Conservation (phyloP, 2,329 filamentous ascomycete genomes). For the Paecilomyces variotii region DNA sequence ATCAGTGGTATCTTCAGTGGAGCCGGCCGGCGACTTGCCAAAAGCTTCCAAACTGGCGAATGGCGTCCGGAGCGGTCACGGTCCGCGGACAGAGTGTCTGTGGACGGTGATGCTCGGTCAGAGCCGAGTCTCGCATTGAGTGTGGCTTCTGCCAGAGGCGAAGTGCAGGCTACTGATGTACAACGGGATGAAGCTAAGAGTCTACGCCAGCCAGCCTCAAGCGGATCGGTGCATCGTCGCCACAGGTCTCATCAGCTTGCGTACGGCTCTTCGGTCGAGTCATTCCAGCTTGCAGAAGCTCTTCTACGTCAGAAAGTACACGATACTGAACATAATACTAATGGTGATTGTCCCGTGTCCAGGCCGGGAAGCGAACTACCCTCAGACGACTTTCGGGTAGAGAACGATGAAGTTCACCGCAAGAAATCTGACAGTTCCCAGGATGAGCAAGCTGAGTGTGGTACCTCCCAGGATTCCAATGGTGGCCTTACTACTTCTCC, state of each 20-base stretch:
- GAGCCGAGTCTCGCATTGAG: conserved; percentile 38
- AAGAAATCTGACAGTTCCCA: conserved; percentile 1
- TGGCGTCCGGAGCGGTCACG: conserved; percentile 25
- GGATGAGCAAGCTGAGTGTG: conserved; percentile 2
- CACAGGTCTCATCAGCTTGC: conserved; percentile 29
- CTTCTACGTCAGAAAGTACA: conserved; percentile 24
- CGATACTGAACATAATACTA: conserved; percentile 15
- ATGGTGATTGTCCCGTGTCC: conserved; percentile 8
- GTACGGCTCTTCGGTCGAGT: conserved; percentile 22
- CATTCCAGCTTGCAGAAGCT: conserved; percentile 27
- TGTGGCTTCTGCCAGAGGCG: conserved; percentile 36
- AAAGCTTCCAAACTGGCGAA: conserved; percentile 29
- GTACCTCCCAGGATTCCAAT: conserved; percentile 11
- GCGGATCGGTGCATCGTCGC: conserved; percentile 22
- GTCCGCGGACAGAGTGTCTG: conserved; percentile 25
- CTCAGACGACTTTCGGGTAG: conserved; percentile 11
- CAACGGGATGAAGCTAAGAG: conserved; percentile 17
- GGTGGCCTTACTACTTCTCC: conserved; percentile 26
- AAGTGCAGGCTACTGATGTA: conserved; percentile 32
- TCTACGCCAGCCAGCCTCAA: conserved; percentile 7
- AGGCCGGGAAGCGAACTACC: conserved; percentile 17
- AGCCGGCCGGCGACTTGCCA: conserved; percentile 28
- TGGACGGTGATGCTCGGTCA: conserved; percentile 29
- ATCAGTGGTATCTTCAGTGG: conserved; percentile 34
- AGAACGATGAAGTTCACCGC: not conserved